These are phyloP conservation scores for Tulasnella sp. DNA, from an alignment of 768 basidiomycete species.

Conservation along the genomic window DNA sequence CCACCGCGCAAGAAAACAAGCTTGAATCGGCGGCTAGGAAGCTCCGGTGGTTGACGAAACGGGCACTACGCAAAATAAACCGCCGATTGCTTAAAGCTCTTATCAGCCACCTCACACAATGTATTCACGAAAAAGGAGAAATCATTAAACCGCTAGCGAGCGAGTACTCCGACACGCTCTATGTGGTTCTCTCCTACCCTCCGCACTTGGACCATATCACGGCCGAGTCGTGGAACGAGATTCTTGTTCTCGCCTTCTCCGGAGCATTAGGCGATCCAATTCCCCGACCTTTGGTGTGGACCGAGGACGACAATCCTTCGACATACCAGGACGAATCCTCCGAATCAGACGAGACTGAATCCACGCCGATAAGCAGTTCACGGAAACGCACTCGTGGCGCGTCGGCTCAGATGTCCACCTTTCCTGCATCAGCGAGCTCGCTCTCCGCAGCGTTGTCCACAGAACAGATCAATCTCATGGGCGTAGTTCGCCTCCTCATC, in stretches of 20 bases:
- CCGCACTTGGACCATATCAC: constrained; percentile 79
- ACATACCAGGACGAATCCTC: constrained; percentile 31
- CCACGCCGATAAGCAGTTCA: constrained; percentile 36
- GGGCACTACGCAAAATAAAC: constrained; percentile 53
- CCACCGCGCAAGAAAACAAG: constrained; percentile 52
- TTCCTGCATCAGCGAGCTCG: constrained; percentile 32
- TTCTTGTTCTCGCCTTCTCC: constrained; percentile 73
- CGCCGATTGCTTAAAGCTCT: constrained; percentile 53
- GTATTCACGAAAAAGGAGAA: constrained; percentile 50
- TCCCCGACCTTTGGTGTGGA: constrained; percentile 34
- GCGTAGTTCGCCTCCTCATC: constrained; percentile 58
- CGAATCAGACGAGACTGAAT: constrained; percentile 32
- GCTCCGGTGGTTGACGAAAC: constrained; percentile 70
- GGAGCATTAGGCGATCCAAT: constrained; percentile 61
- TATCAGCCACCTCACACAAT: constrained; percentile 59
- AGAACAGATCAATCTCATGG: constrained; percentile 69
- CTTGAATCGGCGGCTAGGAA: constrained; percentile 62
- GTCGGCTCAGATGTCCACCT: constrained; percentile 29
- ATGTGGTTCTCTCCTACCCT: constrained; percentile 55
- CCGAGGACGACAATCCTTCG: constrained; percentile 33
- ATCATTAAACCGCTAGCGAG: constrained; percentile 64
- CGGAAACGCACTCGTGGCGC: constrained; percentile 36
- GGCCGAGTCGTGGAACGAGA: constrained; percentile 57
- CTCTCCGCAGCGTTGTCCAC: constrained; percentile 33
- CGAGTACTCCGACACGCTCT: constrained; percentile 77